phyloP scores from a whole-genome alignment of 2,329 filamentous ascomycete genomes.

The Pleomassaria siparia region DNA sequence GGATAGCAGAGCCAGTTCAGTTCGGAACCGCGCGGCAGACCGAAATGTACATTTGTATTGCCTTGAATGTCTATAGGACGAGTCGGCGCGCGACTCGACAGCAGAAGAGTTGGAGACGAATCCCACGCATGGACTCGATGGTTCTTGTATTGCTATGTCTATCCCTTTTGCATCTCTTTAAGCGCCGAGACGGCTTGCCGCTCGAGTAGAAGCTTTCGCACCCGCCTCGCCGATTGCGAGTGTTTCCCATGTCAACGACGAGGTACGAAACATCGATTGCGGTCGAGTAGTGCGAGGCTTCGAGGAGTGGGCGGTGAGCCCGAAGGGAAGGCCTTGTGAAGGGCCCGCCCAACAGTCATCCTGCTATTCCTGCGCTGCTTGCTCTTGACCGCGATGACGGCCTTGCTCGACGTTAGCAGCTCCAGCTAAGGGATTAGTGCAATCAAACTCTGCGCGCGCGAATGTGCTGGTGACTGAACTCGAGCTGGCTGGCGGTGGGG shows the following conservation, averaged over 20 bases:
- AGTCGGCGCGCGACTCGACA: constrained; percentile 16
- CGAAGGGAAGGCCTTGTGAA: constrained; percentile 3
- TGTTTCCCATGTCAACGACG: constrained; percentile 4
- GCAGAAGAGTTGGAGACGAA: constrained; percentile 4
- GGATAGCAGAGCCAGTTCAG: constrained; percentile 17
- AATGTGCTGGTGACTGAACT: background rate
- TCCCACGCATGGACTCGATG: constrained; percentile 13
- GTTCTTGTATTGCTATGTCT: constrained; percentile 34
- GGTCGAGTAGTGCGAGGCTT: constrained; percentile 10
- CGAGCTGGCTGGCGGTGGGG: constrained; percentile 1
- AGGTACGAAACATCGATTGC: constrained; percentile 9
- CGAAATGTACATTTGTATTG: constrained; percentile 1
- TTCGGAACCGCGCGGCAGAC: constrained; percentile 8
- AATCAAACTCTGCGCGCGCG: constrained; percentile 1
- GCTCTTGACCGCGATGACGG: background rate
- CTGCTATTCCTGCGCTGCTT: background rate
- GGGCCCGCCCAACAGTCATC: constrained; percentile 5
- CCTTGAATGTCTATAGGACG: constrained; percentile 11
- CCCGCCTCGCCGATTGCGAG: constrained; percentile 13
- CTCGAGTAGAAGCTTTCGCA: constrained; percentile 15
- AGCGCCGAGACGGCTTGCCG: constrained; percentile 22
- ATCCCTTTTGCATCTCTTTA: constrained; percentile 26
- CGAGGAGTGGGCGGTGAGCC: constrained; percentile 21
- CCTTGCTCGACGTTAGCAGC: constrained; percentile 6
- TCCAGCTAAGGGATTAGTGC: background rate